phyloP scores from a whole-genome alignment of 164 flowering plant genomes.

The Annona cherimola region DNA sequence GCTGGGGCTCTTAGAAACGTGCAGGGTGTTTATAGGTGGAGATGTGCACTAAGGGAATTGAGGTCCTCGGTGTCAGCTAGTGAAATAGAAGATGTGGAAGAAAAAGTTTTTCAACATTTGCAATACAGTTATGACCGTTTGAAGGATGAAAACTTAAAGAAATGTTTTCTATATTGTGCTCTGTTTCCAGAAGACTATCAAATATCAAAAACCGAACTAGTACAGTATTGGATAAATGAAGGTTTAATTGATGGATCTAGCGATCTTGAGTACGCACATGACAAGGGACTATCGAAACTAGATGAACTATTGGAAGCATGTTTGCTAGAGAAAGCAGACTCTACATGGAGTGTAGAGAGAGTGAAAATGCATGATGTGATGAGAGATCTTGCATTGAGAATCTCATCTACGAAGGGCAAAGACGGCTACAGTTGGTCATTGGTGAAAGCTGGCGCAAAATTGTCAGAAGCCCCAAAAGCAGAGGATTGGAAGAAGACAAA shows the following conservation, averaged over 20 bases:
- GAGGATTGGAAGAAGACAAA: slow-evolving; percentile 5
- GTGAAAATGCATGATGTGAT: slow-evolving; percentile 6
- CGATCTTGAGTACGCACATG: not conserved
- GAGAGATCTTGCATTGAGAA: slow-evolving; percentile 4
- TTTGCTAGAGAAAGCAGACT: slow-evolving; percentile 11
- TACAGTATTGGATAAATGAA: not conserved
- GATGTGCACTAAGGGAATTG: not conserved
- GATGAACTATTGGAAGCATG: not conserved
- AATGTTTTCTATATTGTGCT: slow-evolving; percentile 4
- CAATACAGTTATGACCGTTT: slow-evolving; percentile 2
- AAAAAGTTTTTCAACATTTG: not conserved
- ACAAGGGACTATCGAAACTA: not conserved
- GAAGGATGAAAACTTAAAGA: not conserved
- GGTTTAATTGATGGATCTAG: not conserved
- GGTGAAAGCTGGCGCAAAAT: not conserved
- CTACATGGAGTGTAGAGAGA: not conserved
- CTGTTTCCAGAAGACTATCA: not conserved
- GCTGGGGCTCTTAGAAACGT: slow-evolving; percentile 2
- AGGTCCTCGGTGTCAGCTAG: not conserved
- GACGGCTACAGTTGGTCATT: not conserved
- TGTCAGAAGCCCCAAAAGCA: not conserved
- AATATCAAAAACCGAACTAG: not conserved
- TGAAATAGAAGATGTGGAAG: not conserved
- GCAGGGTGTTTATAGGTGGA: not conserved
- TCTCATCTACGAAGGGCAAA: slow-evolving; percentile 1